Evolutionary conservation across 192 early-diverging fungal species (phyloP).

Genomic region (Chytriomyces sp.): DNA sequence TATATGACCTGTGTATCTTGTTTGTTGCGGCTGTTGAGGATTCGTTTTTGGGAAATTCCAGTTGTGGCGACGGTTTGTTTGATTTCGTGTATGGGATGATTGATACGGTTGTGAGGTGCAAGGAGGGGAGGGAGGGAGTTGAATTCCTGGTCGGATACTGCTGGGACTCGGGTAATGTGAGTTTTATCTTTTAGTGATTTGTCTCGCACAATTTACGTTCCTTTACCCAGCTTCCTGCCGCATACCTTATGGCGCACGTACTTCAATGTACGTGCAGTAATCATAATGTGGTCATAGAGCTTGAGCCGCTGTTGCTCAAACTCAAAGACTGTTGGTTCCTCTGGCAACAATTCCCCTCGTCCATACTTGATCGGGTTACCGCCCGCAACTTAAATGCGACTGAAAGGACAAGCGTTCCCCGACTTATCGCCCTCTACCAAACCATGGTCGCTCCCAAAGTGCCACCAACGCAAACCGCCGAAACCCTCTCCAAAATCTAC

Average conservation of each 20-base stretch:
- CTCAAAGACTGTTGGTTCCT: conserved; percentile 7
- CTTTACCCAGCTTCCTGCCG: no score
- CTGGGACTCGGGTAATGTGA: neutral
- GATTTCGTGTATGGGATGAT: no score
- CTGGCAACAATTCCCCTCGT: neutral
- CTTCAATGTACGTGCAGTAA: neutral
- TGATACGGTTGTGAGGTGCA: no score
- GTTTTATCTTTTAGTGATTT: no score
- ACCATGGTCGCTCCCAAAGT: neutral
- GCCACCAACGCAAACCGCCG: neutral
- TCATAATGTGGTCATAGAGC: neutral
- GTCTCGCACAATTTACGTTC: no score
- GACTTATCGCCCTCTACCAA: conserved; percentile 14
- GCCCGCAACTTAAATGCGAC: neutral
- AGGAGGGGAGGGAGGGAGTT: no score
- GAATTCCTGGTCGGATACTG: neutral
- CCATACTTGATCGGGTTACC: neutral
- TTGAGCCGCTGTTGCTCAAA: conserved; percentile 7
- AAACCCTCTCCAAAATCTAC: neutral
- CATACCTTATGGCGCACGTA: no score
- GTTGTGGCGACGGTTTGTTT: no score
- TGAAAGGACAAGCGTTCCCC: conserved; percentile 9
- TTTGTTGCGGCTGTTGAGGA: no score
- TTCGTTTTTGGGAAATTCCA: no score
- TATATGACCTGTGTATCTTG: no score